Evolutionary conservation across 441 rosid genomes (phyloP).

Genomic region (Croton laevigatus): DNA sequence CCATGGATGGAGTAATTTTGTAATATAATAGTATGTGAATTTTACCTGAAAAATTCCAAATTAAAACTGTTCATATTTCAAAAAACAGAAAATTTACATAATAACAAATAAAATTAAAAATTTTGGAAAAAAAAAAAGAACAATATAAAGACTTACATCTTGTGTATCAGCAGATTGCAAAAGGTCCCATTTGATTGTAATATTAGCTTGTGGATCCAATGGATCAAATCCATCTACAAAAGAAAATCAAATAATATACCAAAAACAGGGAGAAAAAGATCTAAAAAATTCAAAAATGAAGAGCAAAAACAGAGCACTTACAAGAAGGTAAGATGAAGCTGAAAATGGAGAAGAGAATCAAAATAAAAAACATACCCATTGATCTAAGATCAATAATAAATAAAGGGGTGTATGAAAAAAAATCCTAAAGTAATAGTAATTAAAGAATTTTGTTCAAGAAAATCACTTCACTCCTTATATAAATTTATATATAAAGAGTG

Average conservation of each 20-base stretch:
- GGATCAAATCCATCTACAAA: slow-evolving; percentile 81
- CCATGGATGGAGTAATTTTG: too few relatives aligned
- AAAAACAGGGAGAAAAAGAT: background rate
- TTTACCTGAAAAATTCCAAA: too few relatives aligned
- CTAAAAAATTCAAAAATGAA: background rate
- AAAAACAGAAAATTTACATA: too few relatives aligned
- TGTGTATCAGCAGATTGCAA: slow-evolving; percentile 31
- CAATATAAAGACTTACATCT: slow-evolving; percentile 28
- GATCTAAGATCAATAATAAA: slow-evolving; percentile 24
- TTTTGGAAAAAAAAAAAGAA: background rate
- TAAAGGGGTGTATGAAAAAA: slow-evolving; percentile 5
- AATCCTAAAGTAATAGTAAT: background rate
- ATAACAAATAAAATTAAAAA: background rate
- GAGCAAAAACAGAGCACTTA: slow-evolving; percentile 15
- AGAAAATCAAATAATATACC: slow-evolving; percentile 1
- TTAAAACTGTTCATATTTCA: too few relatives aligned
- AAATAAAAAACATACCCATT: slow-evolving; percentile 29
- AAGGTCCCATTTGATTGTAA: slow-evolving; percentile 83
- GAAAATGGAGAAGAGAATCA: slow-evolving; percentile 29
- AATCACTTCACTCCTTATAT: background rate
- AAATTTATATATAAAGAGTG: background rate
- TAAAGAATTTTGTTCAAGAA: background rate
- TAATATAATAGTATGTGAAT: too few relatives aligned
- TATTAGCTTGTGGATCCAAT: slow-evolving; percentile 70
- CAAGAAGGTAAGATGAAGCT: slow-evolving; percentile 35